Conservation (phyloP, 306 rosid genomes). For the Morella rubra region DNA sequence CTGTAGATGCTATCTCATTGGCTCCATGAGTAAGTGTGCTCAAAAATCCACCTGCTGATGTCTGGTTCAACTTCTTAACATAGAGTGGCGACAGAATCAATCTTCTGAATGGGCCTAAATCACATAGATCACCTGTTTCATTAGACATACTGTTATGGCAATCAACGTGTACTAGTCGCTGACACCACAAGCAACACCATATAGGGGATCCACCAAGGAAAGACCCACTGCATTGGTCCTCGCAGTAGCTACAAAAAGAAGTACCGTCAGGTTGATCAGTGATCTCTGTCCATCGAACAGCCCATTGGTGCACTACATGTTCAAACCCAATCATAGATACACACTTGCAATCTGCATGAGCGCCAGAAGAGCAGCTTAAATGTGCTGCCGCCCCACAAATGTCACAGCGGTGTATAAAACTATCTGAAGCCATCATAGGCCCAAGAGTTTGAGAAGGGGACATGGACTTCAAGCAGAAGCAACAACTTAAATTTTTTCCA, state of each 20-base stretch:
- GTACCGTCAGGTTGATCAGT: conserved; percentile 84
- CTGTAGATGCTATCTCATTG: conserved; percentile 92
- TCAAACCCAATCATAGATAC: conserved; percentile 84
- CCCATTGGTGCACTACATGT: conserved; percentile 88
- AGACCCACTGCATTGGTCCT: conserved; percentile 89
- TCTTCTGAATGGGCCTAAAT: conserved; percentile 84
- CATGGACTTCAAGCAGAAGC: conserved; percentile 79
- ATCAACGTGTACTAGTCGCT: conserved; percentile 89
- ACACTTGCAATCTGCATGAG: conserved; percentile 93
- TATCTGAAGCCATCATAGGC: conserved; percentile 73
- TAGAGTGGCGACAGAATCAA: conserved; percentile 79
- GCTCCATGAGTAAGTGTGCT: conserved; percentile 97
- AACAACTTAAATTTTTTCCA: conserved; percentile 86
- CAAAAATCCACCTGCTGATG: conserved; percentile 65
- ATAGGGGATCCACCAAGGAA: conserved; percentile 98
- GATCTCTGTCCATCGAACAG: conserved; percentile 92
- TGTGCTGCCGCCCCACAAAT: conserved; percentile 92
- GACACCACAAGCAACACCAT: conserved; percentile 99
- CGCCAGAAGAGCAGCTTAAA: conserved; percentile 74
- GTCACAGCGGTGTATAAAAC: conserved; percentile 73
- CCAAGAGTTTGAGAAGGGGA: conserved; percentile 85
- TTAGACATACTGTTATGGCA: conserved; percentile 77
- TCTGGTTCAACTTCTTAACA: conserved; percentile 65
- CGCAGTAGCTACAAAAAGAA: conserved; percentile 86
- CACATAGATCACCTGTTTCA: conserved; percentile 93